Evolutionary conservation across 768 basidiomycete species (phyloP).

Genomic region (Agrocybe praecox): DNA sequence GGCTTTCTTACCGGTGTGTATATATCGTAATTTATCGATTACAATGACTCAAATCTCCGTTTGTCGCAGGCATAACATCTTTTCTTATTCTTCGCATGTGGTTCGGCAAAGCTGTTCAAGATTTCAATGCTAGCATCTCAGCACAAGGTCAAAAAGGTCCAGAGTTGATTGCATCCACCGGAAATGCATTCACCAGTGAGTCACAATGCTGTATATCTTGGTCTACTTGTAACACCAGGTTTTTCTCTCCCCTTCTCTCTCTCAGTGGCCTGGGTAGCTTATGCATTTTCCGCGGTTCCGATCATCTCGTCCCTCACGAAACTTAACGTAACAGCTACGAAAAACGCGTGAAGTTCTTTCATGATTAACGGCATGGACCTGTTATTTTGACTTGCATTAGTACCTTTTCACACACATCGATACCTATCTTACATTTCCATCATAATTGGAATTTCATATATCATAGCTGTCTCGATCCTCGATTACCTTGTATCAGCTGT

Average conservation of each 20-base stretch:
- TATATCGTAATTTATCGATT: neutral
- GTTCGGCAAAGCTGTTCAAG: constrained; percentile 78
- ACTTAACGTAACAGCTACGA: constrained; percentile 55
- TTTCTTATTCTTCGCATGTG: constrained; percentile 79
- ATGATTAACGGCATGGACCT: neutral
- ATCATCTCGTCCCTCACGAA: constrained; percentile 70
- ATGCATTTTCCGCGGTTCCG: constrained; percentile 73
- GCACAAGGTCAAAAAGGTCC: constrained; percentile 56
- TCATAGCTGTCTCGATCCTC: no score
- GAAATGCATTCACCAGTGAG: constrained; percentile 79
- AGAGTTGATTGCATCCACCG: constrained; percentile 58
- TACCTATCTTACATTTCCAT: no score
- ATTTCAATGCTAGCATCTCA: constrained; percentile 69
- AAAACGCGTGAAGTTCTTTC: neutral
- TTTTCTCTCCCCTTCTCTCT: constrained; percentile 1
- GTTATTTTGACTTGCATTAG: neutral
- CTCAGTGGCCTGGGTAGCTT: constrained; percentile 79
- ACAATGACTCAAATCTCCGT: neutral
- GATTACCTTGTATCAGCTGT: no score
- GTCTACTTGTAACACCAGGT: neutral
- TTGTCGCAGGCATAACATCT: constrained; percentile 61
- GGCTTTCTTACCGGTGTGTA: constrained; percentile 72
- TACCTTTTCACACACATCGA: no score
- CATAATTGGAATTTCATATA: no score
- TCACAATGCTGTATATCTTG: constrained; percentile 8